Conservation (phyloP, 2,329 filamentous ascomycete genomes). For the Paraphoma sp. region DNA sequence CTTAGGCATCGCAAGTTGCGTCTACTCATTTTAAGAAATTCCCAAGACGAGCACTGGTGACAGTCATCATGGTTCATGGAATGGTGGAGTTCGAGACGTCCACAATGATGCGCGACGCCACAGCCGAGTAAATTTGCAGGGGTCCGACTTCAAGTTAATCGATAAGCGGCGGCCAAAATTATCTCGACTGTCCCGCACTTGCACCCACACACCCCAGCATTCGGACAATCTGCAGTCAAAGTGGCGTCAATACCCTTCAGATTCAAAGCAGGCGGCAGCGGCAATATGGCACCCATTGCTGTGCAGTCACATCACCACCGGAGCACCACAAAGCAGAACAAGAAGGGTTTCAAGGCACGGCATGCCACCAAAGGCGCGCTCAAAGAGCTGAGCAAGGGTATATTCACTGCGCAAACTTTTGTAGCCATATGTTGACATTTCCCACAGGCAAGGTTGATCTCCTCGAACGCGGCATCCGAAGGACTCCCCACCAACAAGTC, state of each 20-base stretch:
- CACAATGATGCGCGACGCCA: conserved; percentile 16
- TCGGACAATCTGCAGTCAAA: conserved; percentile 26
- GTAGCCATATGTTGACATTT: conserved; percentile 16
- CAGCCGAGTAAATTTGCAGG: conserved; percentile 23
- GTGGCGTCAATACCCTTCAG: conserved; percentile 68
- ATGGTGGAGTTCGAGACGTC: neutral
- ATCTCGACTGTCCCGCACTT: conserved; percentile 30
- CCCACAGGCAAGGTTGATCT: conserved; percentile 75
- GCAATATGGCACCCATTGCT: conserved; percentile 73
- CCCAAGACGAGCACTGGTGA: neutral
- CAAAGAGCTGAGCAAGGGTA: conserved; percentile 85
- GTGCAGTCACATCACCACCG: conserved; percentile 78
- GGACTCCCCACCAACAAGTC: conserved; percentile 92
- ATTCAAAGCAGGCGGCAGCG: conserved; percentile 77
- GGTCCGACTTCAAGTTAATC: conserved; percentile 6
- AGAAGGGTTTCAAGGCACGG: conserved; percentile 92
- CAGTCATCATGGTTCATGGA: neutral
- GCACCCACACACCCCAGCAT: conserved; percentile 14
- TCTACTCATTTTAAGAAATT: neutral
- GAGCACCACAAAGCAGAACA: conserved; percentile 84
- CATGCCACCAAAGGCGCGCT: conserved; percentile 88
- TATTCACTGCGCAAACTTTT: conserved; percentile 1
- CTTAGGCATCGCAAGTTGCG: too few species aligned
- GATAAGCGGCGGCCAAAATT: conserved; percentile 28
- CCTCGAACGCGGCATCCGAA: conserved; percentile 73